Conservation (phyloP, 129 eudicot genomes). For the Helichrysum umbraculigerum region DNA sequence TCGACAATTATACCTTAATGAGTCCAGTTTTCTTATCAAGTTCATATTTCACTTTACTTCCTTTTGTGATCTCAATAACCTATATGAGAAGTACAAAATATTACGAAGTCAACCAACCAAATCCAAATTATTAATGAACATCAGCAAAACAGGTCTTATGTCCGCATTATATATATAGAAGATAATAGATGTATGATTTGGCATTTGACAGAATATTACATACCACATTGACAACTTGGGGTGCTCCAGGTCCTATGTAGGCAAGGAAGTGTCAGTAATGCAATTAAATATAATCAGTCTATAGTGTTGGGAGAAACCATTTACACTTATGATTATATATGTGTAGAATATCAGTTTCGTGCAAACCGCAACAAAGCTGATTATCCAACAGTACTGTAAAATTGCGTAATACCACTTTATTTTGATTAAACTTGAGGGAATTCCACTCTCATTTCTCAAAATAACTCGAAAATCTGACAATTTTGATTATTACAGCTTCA, state of each 20-base stretch:
- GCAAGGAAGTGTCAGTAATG: background rate
- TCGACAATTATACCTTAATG: conserved; percentile 45
- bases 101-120: background rate
- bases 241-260: conserved; percentile 74
- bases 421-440: too few species aligned
- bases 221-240: conserved; percentile 55
- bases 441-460: too few species aligned
- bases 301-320: background rate
- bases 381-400: background rate
- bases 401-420: too few species aligned
- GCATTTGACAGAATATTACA: conserved; percentile 17
- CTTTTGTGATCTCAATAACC: conserved; percentile 80
- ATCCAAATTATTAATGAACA: background rate
- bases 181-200: too few species aligned
- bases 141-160: background rate
- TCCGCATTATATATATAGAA: too few species aligned
- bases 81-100: conserved; percentile 16
- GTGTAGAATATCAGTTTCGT: background rate
- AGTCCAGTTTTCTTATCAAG: conserved; percentile 81
- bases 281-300: background rate
- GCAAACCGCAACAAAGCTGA: too few species aligned
- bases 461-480: background rate
- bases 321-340: background rate
- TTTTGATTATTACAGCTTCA: background rate
- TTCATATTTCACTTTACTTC: conserved; percentile 86